Base-by-base conservation (phyloP, 2,329 filamentous ascomycete species). In the Dactylellina leptospora region DNA sequence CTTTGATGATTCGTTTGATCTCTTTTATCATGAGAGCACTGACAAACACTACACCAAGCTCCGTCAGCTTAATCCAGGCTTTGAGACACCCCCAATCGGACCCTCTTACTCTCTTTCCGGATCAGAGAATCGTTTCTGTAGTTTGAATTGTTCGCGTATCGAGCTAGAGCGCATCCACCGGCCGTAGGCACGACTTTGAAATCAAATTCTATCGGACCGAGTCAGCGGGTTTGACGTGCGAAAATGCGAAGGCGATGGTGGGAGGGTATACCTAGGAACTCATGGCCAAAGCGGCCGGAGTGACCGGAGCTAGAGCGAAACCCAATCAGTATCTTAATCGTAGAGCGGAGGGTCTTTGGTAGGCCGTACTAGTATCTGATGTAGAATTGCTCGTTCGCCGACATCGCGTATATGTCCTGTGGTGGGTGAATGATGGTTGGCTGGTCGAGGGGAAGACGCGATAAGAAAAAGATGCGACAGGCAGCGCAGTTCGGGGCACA, bases 141-240 rank as follows among this genome's bases (percentile, higher is more conserved):
- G 82, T 99, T 99, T 66, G 93, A 97, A 82, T 99, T 99, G 85
- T 99, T 99, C 75, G 95, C 95, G 82, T 99, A 99, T 81, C 95
- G 89, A 28, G 93, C 92, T 56, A 95, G 91, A 5, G 95, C 95
- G 79, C 93, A 97, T 55, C 95, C 95, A 80, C 99, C 95, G n/a
- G n/a, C n/a, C n/a, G n/a, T n/a, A 60, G 92, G 92, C 47, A 97
- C 86, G 22, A 92, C 91, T 62, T 93, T 87, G 78, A 99, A 95
- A 80, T 99, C 95, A 80, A 99, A 99, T 81, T 99, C 93, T 97
- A 38, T 76, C 74, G 56, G 75, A 74, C 77, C 38, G 76, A 75
- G 48, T 62, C 51, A 69, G 62, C 30, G 45, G 45, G 30, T 53
- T 28, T 9, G n/a, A 25, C n/a, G 23, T 22, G 28, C 13, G 4